Percentiles rank a stretch among this genome's conserved stretches.
phyloP scores from a whole-genome alignment of 1,284 basidiomycete genomes.

The Waitea zeae region DNA sequence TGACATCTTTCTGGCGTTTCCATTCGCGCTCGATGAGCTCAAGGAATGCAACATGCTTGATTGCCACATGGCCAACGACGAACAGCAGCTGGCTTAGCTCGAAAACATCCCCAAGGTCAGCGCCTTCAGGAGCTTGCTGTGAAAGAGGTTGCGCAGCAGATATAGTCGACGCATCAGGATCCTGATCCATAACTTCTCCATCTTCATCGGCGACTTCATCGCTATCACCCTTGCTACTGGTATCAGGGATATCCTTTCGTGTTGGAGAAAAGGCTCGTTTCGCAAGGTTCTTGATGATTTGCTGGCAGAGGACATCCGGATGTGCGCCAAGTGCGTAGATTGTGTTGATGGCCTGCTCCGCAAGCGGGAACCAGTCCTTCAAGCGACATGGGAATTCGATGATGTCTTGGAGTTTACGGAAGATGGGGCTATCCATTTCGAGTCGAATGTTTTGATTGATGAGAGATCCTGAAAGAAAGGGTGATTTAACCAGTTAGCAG shows the following conservation, averaged over 20 bases:
- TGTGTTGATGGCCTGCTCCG: constrained; percentile 94
- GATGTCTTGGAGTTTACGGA: constrained; percentile 65
- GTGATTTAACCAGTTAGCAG: not conserved
- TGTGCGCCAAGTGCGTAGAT: constrained; percentile 91
- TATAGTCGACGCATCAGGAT: constrained; percentile 11
- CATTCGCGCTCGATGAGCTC: constrained; percentile 95
- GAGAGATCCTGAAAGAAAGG: constrained; percentile 57
- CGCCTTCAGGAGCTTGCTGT: constrained; percentile 10
- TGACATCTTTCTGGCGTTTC: constrained; percentile 91
- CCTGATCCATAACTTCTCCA: constrained; percentile 35
- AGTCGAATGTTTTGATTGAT: constrained; percentile 77
- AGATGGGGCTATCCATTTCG: constrained; percentile 81
- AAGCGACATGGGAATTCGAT: constrained; percentile 64
- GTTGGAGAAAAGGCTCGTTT: constrained; percentile 38
- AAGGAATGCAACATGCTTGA: constrained; percentile 95
- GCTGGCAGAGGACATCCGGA: constrained; percentile 75
- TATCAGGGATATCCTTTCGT: not conserved
- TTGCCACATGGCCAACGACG: constrained; percentile 88
- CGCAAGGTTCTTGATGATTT: constrained; percentile 73
- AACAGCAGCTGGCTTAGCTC: constrained; percentile 85
- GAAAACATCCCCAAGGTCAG: constrained; percentile 65
- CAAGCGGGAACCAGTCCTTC: constrained; percentile 92
- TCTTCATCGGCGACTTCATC: constrained; percentile 14
- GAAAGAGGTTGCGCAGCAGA: too few species aligned
- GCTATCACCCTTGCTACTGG: not conserved